Conservation (phyloP, 371 early-diverging fungal genomes). For the Globomyces sp. region DNA sequence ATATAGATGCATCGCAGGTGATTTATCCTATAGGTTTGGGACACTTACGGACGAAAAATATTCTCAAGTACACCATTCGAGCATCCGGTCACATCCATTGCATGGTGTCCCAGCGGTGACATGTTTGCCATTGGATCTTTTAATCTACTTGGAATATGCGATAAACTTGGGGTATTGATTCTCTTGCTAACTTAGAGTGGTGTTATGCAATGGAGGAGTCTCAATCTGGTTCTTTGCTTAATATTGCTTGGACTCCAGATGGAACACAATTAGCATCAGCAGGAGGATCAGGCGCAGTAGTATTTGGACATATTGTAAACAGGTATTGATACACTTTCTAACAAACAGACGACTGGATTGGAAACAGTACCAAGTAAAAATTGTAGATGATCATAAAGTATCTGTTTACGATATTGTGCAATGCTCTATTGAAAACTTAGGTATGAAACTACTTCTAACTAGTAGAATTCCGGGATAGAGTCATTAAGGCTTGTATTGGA, state of each 20-base stretch:
- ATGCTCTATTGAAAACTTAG: slow-evolving; percentile 38
- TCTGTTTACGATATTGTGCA: slow-evolving; percentile 45
- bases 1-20: slow-evolving; percentile 5
- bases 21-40: slow-evolving; percentile 43
- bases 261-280: slow-evolving; percentile 55
- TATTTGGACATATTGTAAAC: slow-evolving; percentile 51
- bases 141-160: slow-evolving; percentile 48
- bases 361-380: slow-evolving; percentile 54
- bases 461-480: slow-evolving; percentile 50
- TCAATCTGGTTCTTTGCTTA: slow-evolving; percentile 44
- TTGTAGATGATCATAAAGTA: slow-evolving; percentile 50
- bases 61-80: slow-evolving; percentile 46
- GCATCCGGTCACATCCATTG: slow-evolving; percentile 50
- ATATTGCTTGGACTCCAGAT: slow-evolving; percentile 56
- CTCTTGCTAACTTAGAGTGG: slow-evolving; percentile 36
- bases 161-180: slow-evolving; percentile 46
- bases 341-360: slow-evolving; percentile 44
- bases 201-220: slow-evolving; percentile 48
- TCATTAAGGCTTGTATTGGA: slow-evolving; percentile 44
- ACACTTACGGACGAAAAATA: slow-evolving; percentile 49
- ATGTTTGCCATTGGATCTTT: slow-evolving; percentile 54
- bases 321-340: too few relatives aligned
- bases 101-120: slow-evolving; percentile 56
- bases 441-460: too few relatives aligned
- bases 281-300: slow-evolving; percentile 48